Evolutionary conservation across 148 eudicot genomes (phyloP).

Genomic region (Tetragonia tetragonoides): DNA sequence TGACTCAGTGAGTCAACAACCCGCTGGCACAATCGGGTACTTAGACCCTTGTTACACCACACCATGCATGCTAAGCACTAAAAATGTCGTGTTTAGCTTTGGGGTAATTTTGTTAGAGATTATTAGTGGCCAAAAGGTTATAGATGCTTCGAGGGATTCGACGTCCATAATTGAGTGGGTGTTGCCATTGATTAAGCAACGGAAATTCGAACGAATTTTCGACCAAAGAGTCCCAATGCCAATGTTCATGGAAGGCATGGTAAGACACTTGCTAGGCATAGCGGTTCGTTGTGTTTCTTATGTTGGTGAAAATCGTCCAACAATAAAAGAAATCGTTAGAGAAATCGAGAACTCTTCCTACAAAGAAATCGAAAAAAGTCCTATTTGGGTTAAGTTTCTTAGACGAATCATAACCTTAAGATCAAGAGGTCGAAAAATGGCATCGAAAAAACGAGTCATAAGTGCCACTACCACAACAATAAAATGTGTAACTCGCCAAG

Average conservation of each 20-base stretch:
- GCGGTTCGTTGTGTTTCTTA: slow-evolving; percentile 52
- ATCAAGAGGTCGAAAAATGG: slow-evolving; percentile 6
- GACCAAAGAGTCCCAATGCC: slow-evolving; percentile 37
- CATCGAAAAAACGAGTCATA: slow-evolving; percentile 7
- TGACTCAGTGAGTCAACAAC: slow-evolving; percentile 37
- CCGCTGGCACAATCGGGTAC: slow-evolving; percentile 83
- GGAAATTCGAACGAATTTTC: slow-evolving; percentile 27
- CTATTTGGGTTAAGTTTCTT: slow-evolving; percentile 33
- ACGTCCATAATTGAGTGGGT: slow-evolving; percentile 64
- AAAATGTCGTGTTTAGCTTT: slow-evolving; percentile 66
- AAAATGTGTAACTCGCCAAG: slow-evolving; percentile 21
- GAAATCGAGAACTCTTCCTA: slow-evolving; percentile 32
- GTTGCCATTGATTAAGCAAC: slow-evolving; percentile 27
- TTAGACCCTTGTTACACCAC: slow-evolving; percentile 68
- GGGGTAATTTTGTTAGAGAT: slow-evolving; percentile 73
- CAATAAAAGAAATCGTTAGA: slow-evolving; percentile 40
- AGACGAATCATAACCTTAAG: slow-evolving; percentile 15
- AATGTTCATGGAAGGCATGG: slow-evolving; percentile 24
- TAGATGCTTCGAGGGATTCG: slow-evolving; percentile 48
- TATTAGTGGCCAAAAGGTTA: slow-evolving; percentile 50
- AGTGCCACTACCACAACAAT: neutral
- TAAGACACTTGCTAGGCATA: slow-evolving; percentile 34
- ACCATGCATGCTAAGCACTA: slow-evolving; percentile 57
- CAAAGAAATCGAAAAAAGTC: slow-evolving; percentile 23
- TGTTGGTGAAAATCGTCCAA: slow-evolving; percentile 41